phyloP scores from a whole-genome alignment of 2,329 filamentous ascomycete species.

The Magnaporthiopsis rhizophila region DNA sequence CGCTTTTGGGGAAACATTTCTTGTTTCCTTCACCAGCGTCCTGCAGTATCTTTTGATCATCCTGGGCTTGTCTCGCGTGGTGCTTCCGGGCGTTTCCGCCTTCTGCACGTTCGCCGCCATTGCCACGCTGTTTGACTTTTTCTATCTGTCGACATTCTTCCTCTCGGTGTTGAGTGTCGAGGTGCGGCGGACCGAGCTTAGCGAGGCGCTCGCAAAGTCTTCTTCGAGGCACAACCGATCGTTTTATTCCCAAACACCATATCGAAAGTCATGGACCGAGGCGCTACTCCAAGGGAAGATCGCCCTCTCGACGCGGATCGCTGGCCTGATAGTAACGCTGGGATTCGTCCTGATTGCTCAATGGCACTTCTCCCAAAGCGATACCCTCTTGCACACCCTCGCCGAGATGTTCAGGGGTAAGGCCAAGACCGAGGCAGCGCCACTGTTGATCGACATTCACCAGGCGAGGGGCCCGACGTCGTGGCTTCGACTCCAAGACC shows the following conservation, averaged over 20 bases:
- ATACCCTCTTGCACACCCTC: constrained; percentile 31
- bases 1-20: constrained; percentile 65
- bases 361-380: constrained; percentile 67
- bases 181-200: constrained; percentile 66
- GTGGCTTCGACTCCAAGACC: constrained; percentile 71
- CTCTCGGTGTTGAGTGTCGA: constrained; percentile 72
- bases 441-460: constrained; percentile 54
- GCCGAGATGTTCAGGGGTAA: constrained; percentile 23
- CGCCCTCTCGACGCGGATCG: constrained; percentile 64
- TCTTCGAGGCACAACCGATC: constrained; percentile 29
- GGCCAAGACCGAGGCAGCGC: constrained; percentile 23
- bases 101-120: constrained; percentile 72
- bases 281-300: constrained; percentile 56
- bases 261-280: constrained; percentile 49
- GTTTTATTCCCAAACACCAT: constrained; percentile 13
- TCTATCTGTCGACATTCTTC: constrained; percentile 74
- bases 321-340: constrained; percentile 64
- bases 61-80: constrained; percentile 55
- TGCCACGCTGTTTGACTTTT: constrained; percentile 67
- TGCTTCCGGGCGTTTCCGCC: constrained; percentile 62
- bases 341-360: constrained; percentile 67
- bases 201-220: constrained; percentile 58
- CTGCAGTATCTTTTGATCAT: constrained; percentile 62
- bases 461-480: constrained; percentile 68
- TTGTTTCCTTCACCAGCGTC: constrained; percentile 59